Evolutionary conservation across 129 eudicot genomes (phyloP), one percentile per base, ranked within the genome.

Genomic region (Flaveria bidentis): DNA sequence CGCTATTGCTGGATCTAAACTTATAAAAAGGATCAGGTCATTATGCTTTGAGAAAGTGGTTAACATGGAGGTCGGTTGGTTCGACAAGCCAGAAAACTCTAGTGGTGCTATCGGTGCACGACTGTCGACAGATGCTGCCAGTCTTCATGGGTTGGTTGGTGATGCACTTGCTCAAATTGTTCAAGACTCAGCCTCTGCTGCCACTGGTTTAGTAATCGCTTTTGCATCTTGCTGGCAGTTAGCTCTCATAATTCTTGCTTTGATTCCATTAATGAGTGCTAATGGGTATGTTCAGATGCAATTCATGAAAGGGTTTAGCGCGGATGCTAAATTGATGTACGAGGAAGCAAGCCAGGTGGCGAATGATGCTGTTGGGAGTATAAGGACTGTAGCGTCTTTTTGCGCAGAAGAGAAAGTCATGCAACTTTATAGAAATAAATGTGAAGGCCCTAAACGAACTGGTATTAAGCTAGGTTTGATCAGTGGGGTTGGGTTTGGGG

Each of bases 31-130:
- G 67, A 82, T 93, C 12, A 87, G 97, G 84, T 45, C 82, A 8
- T 78, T 88, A 84, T 88, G 97, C 76, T 93, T 93, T 69, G 86
- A 88, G 70, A 93, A 85, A 72, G 91, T 90, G 67, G 81, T 87
- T 17, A 71, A 70, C 52, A 93, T 93, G 97, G 98, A 93, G 68
- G 89, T 93, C 6, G 84, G 91, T 39, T 93, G 98, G 98, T 93
- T 90, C 50, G 98, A 93, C 74, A 84, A 86, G 63, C 78, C 92
- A 1, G 89, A 85, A 33, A 83, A 93, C 67, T 85, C 97, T 3
- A 93, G 95, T 73, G 97, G 98, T 11, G 86, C 84, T 25, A 88
- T 92, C 47, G 96, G 98, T 44, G 95, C 98, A 2, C 84, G 91
- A 77, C 78, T 90, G 33, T 92, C 96, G 4, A 76, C 90, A 10